phyloP scores from a whole-genome alignment of 306 rosid genomes.

The Rosa chinensis region DNA sequence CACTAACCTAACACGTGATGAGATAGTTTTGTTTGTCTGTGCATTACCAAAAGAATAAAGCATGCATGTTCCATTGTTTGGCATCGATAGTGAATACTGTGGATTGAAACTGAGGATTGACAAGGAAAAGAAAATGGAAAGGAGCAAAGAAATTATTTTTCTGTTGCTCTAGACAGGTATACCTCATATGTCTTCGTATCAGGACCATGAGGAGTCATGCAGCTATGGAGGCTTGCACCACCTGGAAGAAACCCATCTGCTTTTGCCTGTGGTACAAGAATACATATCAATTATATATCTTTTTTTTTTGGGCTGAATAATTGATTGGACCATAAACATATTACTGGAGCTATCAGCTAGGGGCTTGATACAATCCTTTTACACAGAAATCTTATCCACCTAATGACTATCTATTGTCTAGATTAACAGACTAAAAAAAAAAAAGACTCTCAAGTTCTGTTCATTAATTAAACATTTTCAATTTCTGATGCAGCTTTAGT shows the following conservation, averaged over 20 bases:
- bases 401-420: neutral
- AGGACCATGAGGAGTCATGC: constrained; percentile 99
- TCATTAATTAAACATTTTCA: neutral
- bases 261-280: constrained; percentile 65
- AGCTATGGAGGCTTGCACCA: constrained; percentile 94
- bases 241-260: constrained; percentile 88
- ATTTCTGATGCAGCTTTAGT: neutral
- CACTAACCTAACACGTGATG: neutral
- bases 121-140: neutral
- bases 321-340: neutral
- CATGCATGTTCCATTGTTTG: neutral
- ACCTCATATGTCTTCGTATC: constrained; percentile 95
- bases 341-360: neutral
- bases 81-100: neutral
- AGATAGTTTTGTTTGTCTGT: neutral
- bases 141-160: neutral
- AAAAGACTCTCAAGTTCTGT: neutral
- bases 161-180: constrained; percentile 20
- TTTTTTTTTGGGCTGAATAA: neutral
- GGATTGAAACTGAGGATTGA: neutral
- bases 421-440: neutral
- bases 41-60: neutral
- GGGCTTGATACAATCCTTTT: neutral
- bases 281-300: neutral
- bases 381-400: neutral